Evolutionary conservation across 495 filamentous ascomycete species (phyloP).

Genomic region (Ascodesmis nigricans): DNA sequence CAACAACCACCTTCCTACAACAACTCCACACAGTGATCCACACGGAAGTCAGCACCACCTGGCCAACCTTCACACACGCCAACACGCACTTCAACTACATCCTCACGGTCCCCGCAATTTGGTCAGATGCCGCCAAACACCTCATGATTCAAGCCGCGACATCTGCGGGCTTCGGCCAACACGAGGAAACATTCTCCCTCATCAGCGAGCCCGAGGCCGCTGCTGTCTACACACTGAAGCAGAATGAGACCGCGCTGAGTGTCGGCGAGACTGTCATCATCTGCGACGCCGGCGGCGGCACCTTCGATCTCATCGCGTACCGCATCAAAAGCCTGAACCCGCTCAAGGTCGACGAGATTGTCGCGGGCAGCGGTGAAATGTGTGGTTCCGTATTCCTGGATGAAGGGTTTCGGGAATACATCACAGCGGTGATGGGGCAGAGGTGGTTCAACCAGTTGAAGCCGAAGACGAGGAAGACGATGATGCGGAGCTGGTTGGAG

Average conservation of each 20-base stretch:
- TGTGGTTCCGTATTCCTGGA: constrained; percentile 50
- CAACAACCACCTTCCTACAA: too few relatives aligned
- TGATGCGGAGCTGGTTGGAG: constrained; percentile 41
- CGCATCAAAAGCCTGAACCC: constrained; percentile 38
- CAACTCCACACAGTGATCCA: too few relatives aligned
- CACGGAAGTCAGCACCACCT: too few relatives aligned
- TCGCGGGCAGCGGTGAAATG: constrained; percentile 38
- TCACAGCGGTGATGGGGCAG: constrained; percentile 34
- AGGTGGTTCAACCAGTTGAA: constrained; percentile 37
- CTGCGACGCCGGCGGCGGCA: constrained; percentile 60
- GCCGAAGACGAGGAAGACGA: constrained; percentile 47
- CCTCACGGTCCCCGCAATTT: constrained; percentile 35
- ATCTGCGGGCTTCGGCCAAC: constrained; percentile 29
- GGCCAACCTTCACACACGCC: too few relatives aligned
- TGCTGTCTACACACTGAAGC: constrained; percentile 47
- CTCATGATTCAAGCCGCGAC: constrained; percentile 42
- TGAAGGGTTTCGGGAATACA: constrained; percentile 41
- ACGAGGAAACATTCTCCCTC: constrained; percentile 33
- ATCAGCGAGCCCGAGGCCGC: constrained; percentile 60
- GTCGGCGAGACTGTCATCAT: constrained; percentile 52
- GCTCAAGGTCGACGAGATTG: constrained; percentile 39
- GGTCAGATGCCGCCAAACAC: constrained; percentile 53
- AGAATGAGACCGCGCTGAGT: too few relatives aligned
- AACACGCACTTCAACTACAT: constrained; percentile 16
- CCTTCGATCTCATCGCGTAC: constrained; percentile 49